Conservation (phyloP, 176 grass and related monocot species). For the Canna indica region DNA sequence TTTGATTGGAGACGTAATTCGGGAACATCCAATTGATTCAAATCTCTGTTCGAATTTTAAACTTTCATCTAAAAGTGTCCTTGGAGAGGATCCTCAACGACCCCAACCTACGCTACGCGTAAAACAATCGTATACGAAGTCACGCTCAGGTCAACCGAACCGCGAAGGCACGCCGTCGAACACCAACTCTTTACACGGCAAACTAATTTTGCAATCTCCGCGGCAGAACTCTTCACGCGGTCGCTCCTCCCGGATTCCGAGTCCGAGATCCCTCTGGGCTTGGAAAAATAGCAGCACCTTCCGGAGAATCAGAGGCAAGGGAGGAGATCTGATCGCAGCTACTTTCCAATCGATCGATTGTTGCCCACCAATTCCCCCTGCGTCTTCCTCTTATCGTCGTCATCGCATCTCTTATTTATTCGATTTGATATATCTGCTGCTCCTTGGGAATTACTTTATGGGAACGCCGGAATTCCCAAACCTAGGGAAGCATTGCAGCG, state of each 20-base stretch:
- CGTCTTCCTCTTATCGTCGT: not conserved
- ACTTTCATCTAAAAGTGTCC: not conserved
- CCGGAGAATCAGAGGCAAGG: not conserved
- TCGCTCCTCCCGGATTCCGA: not conserved
- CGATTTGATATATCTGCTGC: not conserved
- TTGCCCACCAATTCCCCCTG: not conserved
- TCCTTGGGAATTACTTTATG: constrained; percentile 25
- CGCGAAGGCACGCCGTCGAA: not conserved
- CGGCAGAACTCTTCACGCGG: not conserved
- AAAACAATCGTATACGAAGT: not conserved
- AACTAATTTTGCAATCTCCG: not conserved
- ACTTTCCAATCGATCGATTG: not conserved
- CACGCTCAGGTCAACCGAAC: not conserved
- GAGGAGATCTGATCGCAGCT: not conserved
- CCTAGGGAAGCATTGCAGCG: constrained; percentile 89
- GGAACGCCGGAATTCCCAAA: constrained; percentile 90
- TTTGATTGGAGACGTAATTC: no score
- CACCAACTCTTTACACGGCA: not conserved
- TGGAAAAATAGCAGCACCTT: not conserved
- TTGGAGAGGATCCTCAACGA: not conserved
- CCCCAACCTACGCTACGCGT: not conserved
- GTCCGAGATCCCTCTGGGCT: not conserved
- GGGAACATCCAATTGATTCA: no score
- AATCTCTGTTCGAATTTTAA: no score
- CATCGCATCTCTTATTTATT: not conserved